These are phyloP conservation scores for Cubamyces sp. DNA, from an alignment of 768 basidiomycete species.

Conservation along the genomic window DNA sequence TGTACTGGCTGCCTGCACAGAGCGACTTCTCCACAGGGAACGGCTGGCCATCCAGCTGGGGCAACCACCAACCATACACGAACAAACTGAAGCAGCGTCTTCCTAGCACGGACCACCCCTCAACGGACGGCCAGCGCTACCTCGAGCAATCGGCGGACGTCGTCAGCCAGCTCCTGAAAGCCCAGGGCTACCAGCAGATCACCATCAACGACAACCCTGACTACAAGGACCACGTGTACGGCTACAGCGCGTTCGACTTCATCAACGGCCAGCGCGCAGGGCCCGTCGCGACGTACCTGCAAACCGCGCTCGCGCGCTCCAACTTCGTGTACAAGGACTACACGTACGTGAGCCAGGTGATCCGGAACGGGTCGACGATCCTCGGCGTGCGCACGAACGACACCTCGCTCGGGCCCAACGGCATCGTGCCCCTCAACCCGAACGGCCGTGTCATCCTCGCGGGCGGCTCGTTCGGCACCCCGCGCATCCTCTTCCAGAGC, in stretches of 20 bases:
- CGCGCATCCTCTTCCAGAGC: conserved; percentile 61
- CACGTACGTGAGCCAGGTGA: conserved; percentile 53
- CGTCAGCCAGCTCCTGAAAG: conserved; percentile 45
- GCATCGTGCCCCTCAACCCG: conserved; percentile 55
- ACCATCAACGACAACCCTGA: conserved; percentile 62
- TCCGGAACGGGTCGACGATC: conserved; percentile 58
- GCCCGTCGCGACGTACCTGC: conserved; percentile 62
- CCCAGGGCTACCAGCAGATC: conserved; percentile 53
- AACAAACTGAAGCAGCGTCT: conserved; percentile 52
- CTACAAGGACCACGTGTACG: conserved; percentile 61
- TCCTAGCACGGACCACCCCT: conserved; percentile 60
- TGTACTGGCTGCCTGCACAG: conserved; percentile 60
- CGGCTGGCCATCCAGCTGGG: conserved; percentile 63
- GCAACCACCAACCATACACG: conserved; percentile 54
- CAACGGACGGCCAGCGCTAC: conserved; percentile 62
- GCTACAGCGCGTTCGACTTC: conserved; percentile 51
- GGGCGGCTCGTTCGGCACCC: conserved; percentile 58
- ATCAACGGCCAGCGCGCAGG: conserved; percentile 49
- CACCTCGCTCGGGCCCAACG: conserved; percentile 56
- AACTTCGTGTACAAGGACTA: conserved; percentile 57
- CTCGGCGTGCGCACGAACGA: conserved; percentile 66
- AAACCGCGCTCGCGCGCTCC: conserved; percentile 53
- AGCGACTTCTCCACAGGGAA: conserved; percentile 51
- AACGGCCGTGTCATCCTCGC: conserved; percentile 65
- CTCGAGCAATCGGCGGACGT: conserved; percentile 54